Evolutionary conservation across 108 stramenopile species (phyloP), one percentile per base, ranked within the genome.

Genomic region (Discostella pseudostelligera): DNA sequence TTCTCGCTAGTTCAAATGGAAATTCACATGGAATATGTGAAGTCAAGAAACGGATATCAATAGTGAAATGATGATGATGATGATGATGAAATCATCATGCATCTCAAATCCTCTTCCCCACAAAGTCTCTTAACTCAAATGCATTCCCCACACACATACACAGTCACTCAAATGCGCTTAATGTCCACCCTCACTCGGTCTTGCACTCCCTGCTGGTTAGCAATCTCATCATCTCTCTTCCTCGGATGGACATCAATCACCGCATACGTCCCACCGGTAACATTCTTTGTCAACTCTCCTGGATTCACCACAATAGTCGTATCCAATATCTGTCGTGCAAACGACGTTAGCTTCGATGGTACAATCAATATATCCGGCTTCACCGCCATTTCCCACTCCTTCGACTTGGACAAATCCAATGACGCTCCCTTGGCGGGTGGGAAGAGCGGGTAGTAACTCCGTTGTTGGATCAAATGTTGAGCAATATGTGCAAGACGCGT

Each of bases 361-460:
- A 94, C 67, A 49, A 99, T 76, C 56, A 97, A 65, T 53, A 99
- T 56, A 80, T 99, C 98, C 8, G 98, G 98, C 36, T 79, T 79
- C 28, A 85, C 72, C 1, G 89, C 86, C 83, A 99, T 87, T 36
- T 63, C 55, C 79, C 87, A 95, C 25, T 83, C 48, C n/a, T 83
- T 67, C 45, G 86, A 69, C 13, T 87, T 79, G 22, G 86, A 72
- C 48, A 95, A 58, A 76, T 99, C 97, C 58, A 97, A 76, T 66
- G 92, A 90, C 37, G 73, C 76, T 22, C 75, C 78, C 53, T 67
- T 74, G 11, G 76, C 59, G 21, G 71, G 35, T 10, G 96, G 96
- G 76, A 96, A 99, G 14, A 97, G 77, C 8, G 98, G 97, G 72
- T 96, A 97, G 68, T 93, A 97, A 47, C 92, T 96, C 62, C 83